Base-by-base conservation (phyloP, 2,329 filamentous ascomycete species). In the Fusarium piperis region DNA sequence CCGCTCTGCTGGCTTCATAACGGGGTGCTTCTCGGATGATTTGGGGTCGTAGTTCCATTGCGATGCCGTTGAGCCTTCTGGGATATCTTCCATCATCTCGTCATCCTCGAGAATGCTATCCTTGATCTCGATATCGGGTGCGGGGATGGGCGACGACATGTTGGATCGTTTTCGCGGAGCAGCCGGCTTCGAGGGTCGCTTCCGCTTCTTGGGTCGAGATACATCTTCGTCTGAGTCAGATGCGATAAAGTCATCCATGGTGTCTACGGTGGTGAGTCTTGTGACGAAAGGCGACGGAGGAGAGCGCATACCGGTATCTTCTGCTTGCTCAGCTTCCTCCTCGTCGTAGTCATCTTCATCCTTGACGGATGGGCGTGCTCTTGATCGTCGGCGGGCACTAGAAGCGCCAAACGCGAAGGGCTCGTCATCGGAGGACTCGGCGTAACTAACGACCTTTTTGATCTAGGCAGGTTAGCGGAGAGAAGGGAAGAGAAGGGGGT, bases 231-330 rank as follows among this genome's bases (percentile, higher is more conserved):
- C 94, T 0, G 94, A 95, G 44, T 97, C 95, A 0, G 92, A 90
- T 6, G 92, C 94, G 26, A 98, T 86, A 76, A 98, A 98, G 79
- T 97, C 93, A 68, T 92, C 94, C 84, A 97, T 90, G 60, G 96
- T 93, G 82, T 87, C 84, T 88, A 55, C 2, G 11, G 10, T 16
- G n/a, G 58, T 75, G 39, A 74, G 71, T 18, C 33, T 23, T 16
- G 23, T 13, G 8, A 16, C 1, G 5, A 23, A 15, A 6, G 2
- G 3, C 2, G 30, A 15, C 10, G 23, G 18, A 23, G n/a, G 12
- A 6, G 11, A 3, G 12, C 28, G 53, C 69, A 41, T 81, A 91
- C 88, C 89, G 78, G 91, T 90, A n/a, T 90, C 87, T 48, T 88
- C 86, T 66, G 88, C 86, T 65, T 87, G 87, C 48, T 85, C 87